Evolutionary conservation across 306 rosid species (phyloP).

Genomic region (Dalbergia oliveri): DNA sequence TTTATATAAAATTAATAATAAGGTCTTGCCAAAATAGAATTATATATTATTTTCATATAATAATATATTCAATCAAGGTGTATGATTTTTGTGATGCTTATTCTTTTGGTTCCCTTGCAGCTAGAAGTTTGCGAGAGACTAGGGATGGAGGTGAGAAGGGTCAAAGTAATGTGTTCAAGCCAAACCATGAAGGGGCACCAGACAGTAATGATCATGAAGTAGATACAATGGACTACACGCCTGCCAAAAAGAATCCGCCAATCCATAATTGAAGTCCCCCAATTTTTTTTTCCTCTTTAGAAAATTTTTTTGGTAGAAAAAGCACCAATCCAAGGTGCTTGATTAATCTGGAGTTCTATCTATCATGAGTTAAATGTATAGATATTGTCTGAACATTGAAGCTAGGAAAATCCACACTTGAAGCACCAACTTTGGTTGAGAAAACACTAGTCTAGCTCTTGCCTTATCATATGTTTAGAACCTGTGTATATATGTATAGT

Average conservation of each 20-base stretch:
- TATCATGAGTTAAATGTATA: slow-evolving; percentile 30
- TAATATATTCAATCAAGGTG: neutral
- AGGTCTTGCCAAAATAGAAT: neutral
- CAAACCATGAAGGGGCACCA: slow-evolving; percentile 45
- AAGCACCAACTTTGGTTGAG: slow-evolving; percentile 29
- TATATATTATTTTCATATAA: neutral
- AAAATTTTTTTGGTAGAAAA: slow-evolving; percentile 27
- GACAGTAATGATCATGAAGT: slow-evolving; percentile 56
- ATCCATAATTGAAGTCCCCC: slow-evolving; percentile 67
- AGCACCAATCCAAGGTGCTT: slow-evolving; percentile 25
- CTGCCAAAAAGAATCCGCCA: slow-evolving; percentile 88
- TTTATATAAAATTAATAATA: neutral
- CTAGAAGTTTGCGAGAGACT: slow-evolving; percentile 51
- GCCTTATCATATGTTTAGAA: slow-evolving; percentile 31
- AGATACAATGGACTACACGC: slow-evolving; percentile 83
- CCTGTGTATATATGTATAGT: neutral
- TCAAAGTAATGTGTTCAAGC: slow-evolving; percentile 34
- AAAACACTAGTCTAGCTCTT: slow-evolving; percentile 23
- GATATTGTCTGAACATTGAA: slow-evolving; percentile 35
- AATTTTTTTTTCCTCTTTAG: neutral
- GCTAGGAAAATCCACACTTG: slow-evolving; percentile 36
- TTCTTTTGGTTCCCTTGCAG: slow-evolving; percentile 48
- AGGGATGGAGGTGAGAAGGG: slow-evolving; percentile 41
- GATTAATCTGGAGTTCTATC: slow-evolving; percentile 19
- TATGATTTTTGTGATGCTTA: slow-evolving; percentile 33